Evolutionary conservation across 148 eudicot species (phyloP), one percentile per base, ranked within the genome.

Genomic region (Rhododendron simsii): DNA sequence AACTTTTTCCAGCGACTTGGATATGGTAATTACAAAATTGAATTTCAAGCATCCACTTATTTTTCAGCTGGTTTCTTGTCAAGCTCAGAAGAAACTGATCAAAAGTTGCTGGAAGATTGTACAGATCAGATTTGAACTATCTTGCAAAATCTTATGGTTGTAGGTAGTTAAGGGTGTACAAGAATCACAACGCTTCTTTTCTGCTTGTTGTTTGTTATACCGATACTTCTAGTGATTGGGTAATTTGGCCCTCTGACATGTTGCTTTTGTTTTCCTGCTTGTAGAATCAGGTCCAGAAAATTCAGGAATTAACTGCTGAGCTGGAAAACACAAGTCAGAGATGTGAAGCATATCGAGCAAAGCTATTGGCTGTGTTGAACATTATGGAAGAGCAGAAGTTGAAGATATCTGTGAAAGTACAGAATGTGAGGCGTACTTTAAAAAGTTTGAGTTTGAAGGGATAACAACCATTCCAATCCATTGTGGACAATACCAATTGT

Each of bases 331-430:
- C 84, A 14, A 86, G 79, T 86, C 84, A 53, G 65, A 59, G 39
- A 30, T 86, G 87, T 51, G 87, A 86, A 86, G 84, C 84, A 80
- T 86, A 80, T 86, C 80, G 84, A 59, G 83, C 84, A 80, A 86
- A 81, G 9, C 84, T 86, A 15, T 51, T 80, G 59, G 87, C 37
- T 15, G 78, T 69, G 44, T 47, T 86, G 84, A 86, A 53, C 15
- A 69, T 67, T 28, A 67, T 86, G 87, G 87, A 86, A 65, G 87
- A 86, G 9, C 87, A 86, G 50, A 86, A 86, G 67, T 67, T 86
- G 35, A 80, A 86, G 80, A 86, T 86, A 81, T 45, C 87, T 35
- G 84, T 86, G 35, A 81, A 86, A 81, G 84, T 85, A 65, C 87
- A 81, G 80, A 86, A 81, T 81, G 87, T 48, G 79, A 86, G 80